Base-by-base conservation (phyloP, 176 grass and related monocot genomes). In the Typha latifolia region DNA sequence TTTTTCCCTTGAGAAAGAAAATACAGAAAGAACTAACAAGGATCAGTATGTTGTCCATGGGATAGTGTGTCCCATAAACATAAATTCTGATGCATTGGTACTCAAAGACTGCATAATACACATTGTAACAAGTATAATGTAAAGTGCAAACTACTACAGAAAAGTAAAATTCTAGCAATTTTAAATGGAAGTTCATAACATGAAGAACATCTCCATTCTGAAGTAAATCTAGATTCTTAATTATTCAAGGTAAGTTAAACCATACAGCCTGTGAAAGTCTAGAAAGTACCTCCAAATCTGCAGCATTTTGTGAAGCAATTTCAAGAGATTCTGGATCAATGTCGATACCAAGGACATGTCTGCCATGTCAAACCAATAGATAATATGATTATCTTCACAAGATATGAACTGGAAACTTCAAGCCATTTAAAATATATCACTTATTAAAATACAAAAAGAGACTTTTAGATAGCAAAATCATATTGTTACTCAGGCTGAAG, bases 281-380 rank as follows among this genome's bases (percentile, higher is more conserved):
- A 43, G 27, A n/a, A 21, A 65, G 8, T 88, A 96, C 91, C 87
- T 96, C 91, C 21, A 91, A 74, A 73, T 91, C 87, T 49, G 53
- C 75, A 66, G 80, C 79, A 82, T 91, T 96, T 76, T 76, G 61
- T 83, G 85, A 80, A 81, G 91, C 91, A 81, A 85, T 81, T 79
- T 96, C 87, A 70, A 96, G 79, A 68, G 87, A 83, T 43, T 91
- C 74, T 1, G 69, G 74, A 12, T 96, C 87, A 75, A 96, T 68
- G 55, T 96, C 91, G 81, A 96, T 71, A 50, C 91, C 87, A 27
- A 90, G 49, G 61, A 96, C 91, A 73, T 91, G 84, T 66, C 91
- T 96, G 66, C 62, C 48, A 77, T 72, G 65, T 67, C 67, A 22
- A 3, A 80, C 69, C 16, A 13, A 12, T 47, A 32, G 14, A 1